These are phyloP conservation scores for Trametes sanguinea DNA, from an alignment of 768 basidiomycete genomes.

Conservation along the genomic window DNA sequence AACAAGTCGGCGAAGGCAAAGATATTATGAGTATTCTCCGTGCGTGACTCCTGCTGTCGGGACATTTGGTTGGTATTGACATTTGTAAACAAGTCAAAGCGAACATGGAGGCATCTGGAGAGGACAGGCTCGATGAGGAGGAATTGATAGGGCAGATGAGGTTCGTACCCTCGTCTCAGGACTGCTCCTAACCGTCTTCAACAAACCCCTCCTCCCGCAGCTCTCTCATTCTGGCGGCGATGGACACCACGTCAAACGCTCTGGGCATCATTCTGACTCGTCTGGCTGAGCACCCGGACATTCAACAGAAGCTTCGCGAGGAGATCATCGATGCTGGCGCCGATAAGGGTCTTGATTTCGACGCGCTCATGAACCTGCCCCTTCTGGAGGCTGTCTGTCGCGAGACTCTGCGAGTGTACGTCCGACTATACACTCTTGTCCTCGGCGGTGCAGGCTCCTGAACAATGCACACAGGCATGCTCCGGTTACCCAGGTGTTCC, in stretches of 20 bases:
- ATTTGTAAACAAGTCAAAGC: constrained; percentile 7
- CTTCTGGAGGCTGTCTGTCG: constrained; percentile 14
- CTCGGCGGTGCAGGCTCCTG: no score
- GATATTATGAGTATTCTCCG: constrained; percentile 50
- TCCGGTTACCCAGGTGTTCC: constrained; percentile 44
- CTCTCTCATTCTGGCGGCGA: constrained; percentile 15
- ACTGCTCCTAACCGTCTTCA: neutral
- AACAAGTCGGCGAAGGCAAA: constrained; percentile 33
- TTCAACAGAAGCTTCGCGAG: constrained; percentile 17
- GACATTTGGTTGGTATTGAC: no score
- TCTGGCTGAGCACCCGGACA: constrained; percentile 17
- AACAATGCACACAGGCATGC: constrained; percentile 35
- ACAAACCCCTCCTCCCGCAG: neutral
- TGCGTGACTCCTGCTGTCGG: constrained; percentile 28
- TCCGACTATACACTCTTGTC: neutral
- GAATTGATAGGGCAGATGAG: constrained; percentile 21
- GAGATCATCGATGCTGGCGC: constrained; percentile 13
- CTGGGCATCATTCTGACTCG: constrained; percentile 9
- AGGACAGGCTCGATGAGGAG: constrained; percentile 12
- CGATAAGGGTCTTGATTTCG: constrained; percentile 13
- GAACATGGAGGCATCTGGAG: constrained; percentile 13
- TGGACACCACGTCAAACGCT: constrained; percentile 22
- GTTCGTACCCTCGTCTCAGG: neutral
- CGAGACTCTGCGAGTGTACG: constrained; percentile 18
- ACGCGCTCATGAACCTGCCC: constrained; percentile 11